These are phyloP conservation scores for Fusarium hainanense DNA, from an alignment of 2,329 filamentous ascomycete genomes.

Conservation along the genomic window DNA sequence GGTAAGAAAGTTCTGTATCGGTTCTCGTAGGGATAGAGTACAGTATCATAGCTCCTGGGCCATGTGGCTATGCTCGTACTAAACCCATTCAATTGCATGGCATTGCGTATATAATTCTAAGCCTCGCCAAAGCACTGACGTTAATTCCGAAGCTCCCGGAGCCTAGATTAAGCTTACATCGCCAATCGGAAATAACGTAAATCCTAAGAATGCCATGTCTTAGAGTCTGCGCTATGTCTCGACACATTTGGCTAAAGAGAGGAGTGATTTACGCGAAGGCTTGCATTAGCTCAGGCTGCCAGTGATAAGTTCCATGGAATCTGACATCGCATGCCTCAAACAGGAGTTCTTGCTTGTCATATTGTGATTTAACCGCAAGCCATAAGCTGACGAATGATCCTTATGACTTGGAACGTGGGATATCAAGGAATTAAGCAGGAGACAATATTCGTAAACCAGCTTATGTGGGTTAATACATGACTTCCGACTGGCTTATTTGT, in stretches of 20 bases:
- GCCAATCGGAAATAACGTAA: background rate
- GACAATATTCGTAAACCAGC: background rate
- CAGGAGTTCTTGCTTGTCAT: background rate
- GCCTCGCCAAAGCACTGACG: background rate
- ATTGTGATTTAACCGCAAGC: background rate
- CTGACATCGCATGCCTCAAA: background rate
- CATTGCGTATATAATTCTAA: background rate
- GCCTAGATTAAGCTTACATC: background rate
- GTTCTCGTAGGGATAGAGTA: no score
- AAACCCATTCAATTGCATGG: background rate
- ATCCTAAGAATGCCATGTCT: background rate
- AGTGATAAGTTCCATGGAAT: background rate
- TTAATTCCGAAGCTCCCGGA: background rate
- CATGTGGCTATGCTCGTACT: background rate
- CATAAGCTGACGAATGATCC: background rate
- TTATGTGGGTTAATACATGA: fast-evolving
- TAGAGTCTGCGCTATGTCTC: background rate
- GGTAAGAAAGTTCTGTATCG: background rate
- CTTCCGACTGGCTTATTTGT: background rate
- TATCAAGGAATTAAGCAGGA: background rate
- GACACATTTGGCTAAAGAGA: background rate
- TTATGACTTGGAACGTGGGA: background rate
- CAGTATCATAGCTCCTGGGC: background rate
- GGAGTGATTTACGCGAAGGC: background rate
- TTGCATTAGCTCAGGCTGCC: background rate